phyloP scores from a whole-genome alignment of 257 asterid species.

The Pogostemon cablin region DNA sequence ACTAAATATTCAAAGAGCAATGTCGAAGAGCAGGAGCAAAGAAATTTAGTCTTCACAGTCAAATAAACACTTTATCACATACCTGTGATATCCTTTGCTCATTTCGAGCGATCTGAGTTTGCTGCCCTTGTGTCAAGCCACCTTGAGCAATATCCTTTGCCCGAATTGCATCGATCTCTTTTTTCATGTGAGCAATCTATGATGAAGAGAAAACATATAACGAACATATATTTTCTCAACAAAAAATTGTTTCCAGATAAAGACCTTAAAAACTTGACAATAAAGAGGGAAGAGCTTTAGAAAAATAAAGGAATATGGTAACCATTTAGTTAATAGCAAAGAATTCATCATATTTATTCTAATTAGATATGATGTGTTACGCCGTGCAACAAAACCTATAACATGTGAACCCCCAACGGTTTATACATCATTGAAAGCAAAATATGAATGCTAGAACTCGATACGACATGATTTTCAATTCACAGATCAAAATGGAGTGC shows the following conservation, averaged over 20 bases:
- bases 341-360: not conserved
- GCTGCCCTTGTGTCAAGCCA: slow-evolving; percentile 98
- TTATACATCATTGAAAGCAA: not conserved
- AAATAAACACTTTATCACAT: slow-evolving; percentile 26
- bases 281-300: slow-evolving; percentile 23
- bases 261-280: slow-evolving; percentile 4
- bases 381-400: slow-evolving; percentile 18
- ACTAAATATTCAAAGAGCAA: not conserved
- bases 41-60: slow-evolving; percentile 9
- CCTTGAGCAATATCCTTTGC: slow-evolving; percentile 99
- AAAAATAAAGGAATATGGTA: not conserved
- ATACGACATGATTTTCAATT: slow-evolving; percentile 19
- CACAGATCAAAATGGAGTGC: slow-evolving; percentile 2
- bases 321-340: slow-evolving; percentile 12
- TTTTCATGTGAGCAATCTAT: slow-evolving; percentile 98
- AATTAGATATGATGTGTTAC: not conserved
- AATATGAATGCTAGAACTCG: slow-evolving; percentile 12
- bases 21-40: slow-evolving; percentile 20
- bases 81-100: slow-evolving; percentile 98
- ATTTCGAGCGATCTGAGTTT: slow-evolving; percentile 99
- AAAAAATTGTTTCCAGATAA: slow-evolving; percentile 16
- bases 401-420: slow-evolving; percentile 10
- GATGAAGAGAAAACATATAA: slow-evolving; percentile 25
- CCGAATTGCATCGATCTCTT: slow-evolving; percentile 98
- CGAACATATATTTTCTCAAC: slow-evolving; percentile 1